A percentile compares a stretch with the other conserved stretches of the same genome.
Conservation (phyloP, 495 filamentous ascomycete species). For the Diplogelasinospora grovesii region DNA sequence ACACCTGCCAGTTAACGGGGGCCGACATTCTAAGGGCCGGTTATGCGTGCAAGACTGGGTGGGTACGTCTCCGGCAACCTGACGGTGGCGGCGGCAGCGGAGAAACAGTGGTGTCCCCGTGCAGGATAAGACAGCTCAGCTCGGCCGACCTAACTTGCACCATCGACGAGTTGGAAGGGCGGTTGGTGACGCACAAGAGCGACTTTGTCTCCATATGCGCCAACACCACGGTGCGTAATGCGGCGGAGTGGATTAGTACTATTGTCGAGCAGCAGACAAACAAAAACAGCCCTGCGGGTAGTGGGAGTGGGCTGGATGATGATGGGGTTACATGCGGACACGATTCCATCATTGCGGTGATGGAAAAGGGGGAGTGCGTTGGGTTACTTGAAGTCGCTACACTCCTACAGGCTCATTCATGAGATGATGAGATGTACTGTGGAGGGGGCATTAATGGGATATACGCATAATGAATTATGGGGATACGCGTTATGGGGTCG, state of each 20-base stretch:
- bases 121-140: slow-evolving; percentile 30
- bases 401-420: slow-evolving; percentile 18
- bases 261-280: no score
- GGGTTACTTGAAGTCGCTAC: slow-evolving; percentile 40
- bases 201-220: slow-evolving; percentile 42
- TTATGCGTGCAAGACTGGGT: slow-evolving; percentile 40
- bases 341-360: slow-evolving; percentile 37
- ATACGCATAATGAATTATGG: no score
- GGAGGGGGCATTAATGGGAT: slow-evolving; percentile 1
- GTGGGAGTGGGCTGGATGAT: no score
- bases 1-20: slow-evolving; percentile 13
- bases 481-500: no score
- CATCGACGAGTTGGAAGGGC: slow-evolving; percentile 16
- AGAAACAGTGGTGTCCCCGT: slow-evolving; percentile 39
- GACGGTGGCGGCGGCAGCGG: slow-evolving; percentile 20
- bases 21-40: slow-evolving; percentile 42
- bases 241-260: slow-evolving; percentile 34
- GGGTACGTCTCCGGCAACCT: slow-evolving; percentile 31
- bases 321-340: slow-evolving; percentile 22
- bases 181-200: slow-evolving; percentile 28
- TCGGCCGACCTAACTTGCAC: slow-evolving; percentile 25
- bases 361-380: slow-evolving; percentile 34
- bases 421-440: no score
- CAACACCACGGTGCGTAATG: slow-evolving; percentile 33
- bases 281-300: no score